Evolutionary conservation across 495 filamentous ascomycete species (phyloP), one percentile per base, ranked within the genome.

Genomic region (Penicillium dipodomyicola): DNA sequence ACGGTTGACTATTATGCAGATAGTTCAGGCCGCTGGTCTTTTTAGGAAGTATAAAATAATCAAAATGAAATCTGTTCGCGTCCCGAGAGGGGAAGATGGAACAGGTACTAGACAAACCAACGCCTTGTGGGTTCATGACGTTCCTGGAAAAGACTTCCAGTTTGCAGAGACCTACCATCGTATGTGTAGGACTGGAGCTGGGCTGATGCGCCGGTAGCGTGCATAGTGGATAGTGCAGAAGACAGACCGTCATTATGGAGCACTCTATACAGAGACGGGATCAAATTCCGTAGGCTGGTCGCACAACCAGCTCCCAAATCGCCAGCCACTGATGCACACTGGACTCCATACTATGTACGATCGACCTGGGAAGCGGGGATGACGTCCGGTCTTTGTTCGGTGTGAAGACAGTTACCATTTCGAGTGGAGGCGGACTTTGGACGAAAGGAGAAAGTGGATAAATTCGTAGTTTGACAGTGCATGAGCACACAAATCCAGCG

Each of bases 51-150:
- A 29, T 46, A 14, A 33, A 33, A n/a, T 15, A 29, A 48, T 14
- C 45, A 9, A 29, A n/a, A 9, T 8, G 9, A 9, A 29, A 29
- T 12, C 27, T 25, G 8, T 11, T 11, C 33, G 14, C 5, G 12
- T 4, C 15, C 14, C 1, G 37, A 23, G 27, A 42, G 30, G 30
- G 11, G 30, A 33, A 33, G 30, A n/a, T 52, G 39, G 25, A 43
- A n/a, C 39, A 52, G 37, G 37, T 52, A 42, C 49, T n/a, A 41
- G 30, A 39, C 49, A 51, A 15, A 14, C 30, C 20, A 22, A 27
- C 25, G 15, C 12, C 35, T 42, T 32, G 8, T 9, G 27, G 27
- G 23, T 40, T 51, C 30, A 11, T 33, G 4, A 33, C 30, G 9
- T 39, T 45, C 27, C 27, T 15, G 27, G 20, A 54, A 35, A 14